Conservation (phyloP, 2,329 filamentous ascomycete species). For the Fusarium scirpi region DNA sequence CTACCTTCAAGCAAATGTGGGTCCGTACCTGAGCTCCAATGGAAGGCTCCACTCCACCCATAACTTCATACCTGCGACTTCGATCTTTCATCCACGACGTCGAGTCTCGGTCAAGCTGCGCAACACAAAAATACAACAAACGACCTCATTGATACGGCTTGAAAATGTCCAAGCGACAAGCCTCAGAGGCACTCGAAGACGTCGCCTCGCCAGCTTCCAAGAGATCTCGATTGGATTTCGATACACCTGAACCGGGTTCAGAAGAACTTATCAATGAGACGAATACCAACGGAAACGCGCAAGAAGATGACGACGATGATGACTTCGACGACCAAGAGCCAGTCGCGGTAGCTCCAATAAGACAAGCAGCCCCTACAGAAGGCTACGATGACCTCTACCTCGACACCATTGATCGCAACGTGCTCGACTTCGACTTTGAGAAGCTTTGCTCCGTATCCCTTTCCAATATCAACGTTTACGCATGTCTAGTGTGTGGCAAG, state of each 20-base stretch:
- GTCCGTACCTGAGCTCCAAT: constrained; percentile 27
- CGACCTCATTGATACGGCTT: not conserved
- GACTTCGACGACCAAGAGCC: constrained; percentile 58
- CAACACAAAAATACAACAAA: not conserved
- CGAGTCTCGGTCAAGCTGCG: constrained; percentile 25
- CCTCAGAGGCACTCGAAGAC: constrained; percentile 71
- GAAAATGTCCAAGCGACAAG: constrained; percentile 67
- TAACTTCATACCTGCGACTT: constrained; percentile 27
- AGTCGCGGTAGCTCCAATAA: constrained; percentile 51
- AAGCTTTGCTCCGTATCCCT: constrained; percentile 96
- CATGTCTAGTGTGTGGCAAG: constrained; percentile 96
- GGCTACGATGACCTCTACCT: constrained; percentile 97
- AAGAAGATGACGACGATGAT: constrained; percentile 53
- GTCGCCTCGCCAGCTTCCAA: constrained; percentile 70
- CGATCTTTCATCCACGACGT: constrained; percentile 33
- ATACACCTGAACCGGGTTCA: constrained; percentile 51
- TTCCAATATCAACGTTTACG: constrained; percentile 99
- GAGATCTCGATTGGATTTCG: constrained; percentile 63
- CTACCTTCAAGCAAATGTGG: constrained; percentile 3
- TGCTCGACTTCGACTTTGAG: constrained; percentile 98
- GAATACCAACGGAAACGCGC: constrained; percentile 47
- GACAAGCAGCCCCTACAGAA: constrained; percentile 80
- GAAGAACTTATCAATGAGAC: constrained; percentile 45
- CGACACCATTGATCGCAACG: constrained; percentile 92
- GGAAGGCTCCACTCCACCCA: constrained; percentile 39